A percentile compares a stretch with the other conserved stretches of the same genome.
Conservation (phyloP, 2,329 filamentous ascomycete genomes). For the Stachybotrys elegans region DNA sequence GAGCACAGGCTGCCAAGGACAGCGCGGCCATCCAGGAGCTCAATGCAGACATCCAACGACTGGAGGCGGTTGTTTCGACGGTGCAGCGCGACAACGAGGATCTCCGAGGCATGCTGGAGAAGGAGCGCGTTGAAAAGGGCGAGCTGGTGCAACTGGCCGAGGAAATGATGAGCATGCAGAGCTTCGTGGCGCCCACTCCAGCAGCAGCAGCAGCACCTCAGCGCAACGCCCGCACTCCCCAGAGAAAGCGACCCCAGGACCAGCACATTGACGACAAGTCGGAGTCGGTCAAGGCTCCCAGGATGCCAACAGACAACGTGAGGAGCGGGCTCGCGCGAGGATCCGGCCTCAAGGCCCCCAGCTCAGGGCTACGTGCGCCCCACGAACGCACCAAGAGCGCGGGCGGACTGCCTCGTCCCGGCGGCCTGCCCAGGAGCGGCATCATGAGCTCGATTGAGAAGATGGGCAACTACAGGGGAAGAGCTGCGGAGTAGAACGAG, state of each 20-base stretch:
- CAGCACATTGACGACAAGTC: constrained; percentile 15
- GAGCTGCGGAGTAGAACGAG: constrained; percentile 24
- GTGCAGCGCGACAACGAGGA: constrained; percentile 66
- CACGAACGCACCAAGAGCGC: constrained; percentile 42
- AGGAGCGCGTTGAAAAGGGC: constrained; percentile 76
- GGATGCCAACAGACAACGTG: constrained; percentile 28
- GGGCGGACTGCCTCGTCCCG: constrained; percentile 42
- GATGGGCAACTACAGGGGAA: constrained; percentile 64
- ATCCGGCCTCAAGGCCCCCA: constrained; percentile 59
- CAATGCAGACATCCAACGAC: constrained; percentile 68
- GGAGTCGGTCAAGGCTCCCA: constrained; percentile 21
- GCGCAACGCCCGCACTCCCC: constrained; percentile 12
- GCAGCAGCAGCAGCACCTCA: constrained; percentile 8
- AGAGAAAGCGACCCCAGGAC: constrained; percentile 14
- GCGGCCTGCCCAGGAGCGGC: constrained; percentile 52
- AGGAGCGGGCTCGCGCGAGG: constrained; percentile 47
- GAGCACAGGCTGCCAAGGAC: constrained; percentile 56
- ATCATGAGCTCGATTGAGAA: constrained; percentile 84
- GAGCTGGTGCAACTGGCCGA: constrained; percentile 77
- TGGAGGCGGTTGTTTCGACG: constrained; percentile 66
- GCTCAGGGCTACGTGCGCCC: constrained; percentile 36
- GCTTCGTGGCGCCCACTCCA: constrained; percentile 28
- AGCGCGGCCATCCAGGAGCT: constrained; percentile 64
- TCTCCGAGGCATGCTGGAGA: constrained; percentile 61
- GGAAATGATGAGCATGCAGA: constrained; percentile 73